A percentile compares a stretch with the other conserved stretches of the same genome.
phyloP scores from a whole-genome alignment of 2,329 filamentous ascomycete species.

The Calonectria henricotiae region DNA sequence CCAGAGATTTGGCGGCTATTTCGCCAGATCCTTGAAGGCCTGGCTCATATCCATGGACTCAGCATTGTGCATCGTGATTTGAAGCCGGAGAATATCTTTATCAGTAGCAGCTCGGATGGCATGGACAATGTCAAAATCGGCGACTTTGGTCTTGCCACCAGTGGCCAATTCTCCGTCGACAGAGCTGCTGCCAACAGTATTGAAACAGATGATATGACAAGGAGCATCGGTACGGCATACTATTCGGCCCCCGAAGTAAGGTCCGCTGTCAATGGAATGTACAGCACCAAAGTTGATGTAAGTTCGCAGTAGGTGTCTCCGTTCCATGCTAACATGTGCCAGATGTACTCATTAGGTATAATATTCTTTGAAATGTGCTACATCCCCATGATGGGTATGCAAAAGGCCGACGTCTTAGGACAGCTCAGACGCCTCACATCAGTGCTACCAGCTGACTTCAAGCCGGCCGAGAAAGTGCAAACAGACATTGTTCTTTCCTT shows the following conservation, averaged over 20 bases:
- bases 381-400: conserved; percentile 76
- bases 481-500: conserved; percentile 85
- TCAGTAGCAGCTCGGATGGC: conserved; percentile 78
- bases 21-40: conserved; percentile 89
- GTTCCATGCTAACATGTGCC: conserved; percentile 33
- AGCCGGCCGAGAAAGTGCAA: conserved; percentile 79
- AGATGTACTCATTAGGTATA: conserved; percentile 97
- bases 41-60: conserved; percentile 90
- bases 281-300: conserved; percentile 94
- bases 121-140: conserved; percentile 94
- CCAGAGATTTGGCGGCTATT: conserved; percentile 92
- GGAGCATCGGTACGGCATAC: conserved; percentile 83
- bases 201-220: conserved; percentile 77
- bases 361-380: conserved; percentile 99
- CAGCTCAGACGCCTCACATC: conserved; percentile 79
- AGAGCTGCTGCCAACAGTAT: conserved; percentile 62
- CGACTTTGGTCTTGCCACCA: conserved; percentile 95
- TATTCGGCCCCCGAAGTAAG: conserved; percentile 96
- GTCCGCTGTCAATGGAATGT: conserved; percentile 81
- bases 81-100: conserved; percentile 98
- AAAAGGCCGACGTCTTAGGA: conserved; percentile 76
- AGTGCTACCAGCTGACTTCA: conserved; percentile 81
- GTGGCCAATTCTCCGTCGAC: conserved; percentile 81
- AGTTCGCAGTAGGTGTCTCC: conserved; percentile 54
- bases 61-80: conserved; percentile 96